phyloP scores from a whole-genome alignment of 768 basidiomycete species.

The Pulveroboletus sp. region DNA sequence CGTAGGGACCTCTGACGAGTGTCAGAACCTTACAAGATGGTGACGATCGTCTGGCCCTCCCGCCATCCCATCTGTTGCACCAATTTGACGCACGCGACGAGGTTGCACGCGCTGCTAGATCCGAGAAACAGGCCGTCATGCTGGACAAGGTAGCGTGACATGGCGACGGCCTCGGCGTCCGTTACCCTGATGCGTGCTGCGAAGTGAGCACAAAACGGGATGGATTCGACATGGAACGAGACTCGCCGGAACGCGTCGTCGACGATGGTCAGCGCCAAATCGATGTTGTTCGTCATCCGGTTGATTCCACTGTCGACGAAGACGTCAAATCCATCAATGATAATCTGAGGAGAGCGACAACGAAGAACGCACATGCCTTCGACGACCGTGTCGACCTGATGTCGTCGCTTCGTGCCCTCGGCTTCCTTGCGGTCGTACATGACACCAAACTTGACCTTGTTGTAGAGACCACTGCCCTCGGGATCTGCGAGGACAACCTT shows the following conservation, averaged over 20 bases:
- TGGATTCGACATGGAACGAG: neutral
- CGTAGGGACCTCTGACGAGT: no score
- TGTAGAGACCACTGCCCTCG: slow-evolving; percentile 91
- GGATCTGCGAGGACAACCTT: slow-evolving; percentile 83
- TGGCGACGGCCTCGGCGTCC: slow-evolving; percentile 90
- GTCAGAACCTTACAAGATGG: slow-evolving; percentile 62
- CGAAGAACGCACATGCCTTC: slow-evolving; percentile 66
- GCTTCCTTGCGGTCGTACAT: slow-evolving; percentile 93
- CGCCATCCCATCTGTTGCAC: slow-evolving; percentile 66
- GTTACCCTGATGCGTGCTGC: slow-evolving; percentile 57
- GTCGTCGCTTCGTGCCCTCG: slow-evolving; percentile 88
- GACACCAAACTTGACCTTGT: slow-evolving; percentile 91
- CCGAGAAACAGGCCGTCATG: slow-evolving; percentile 93
- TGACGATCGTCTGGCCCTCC: slow-evolving; percentile 71
- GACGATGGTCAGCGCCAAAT: slow-evolving; percentile 76
- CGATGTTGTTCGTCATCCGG: slow-evolving; percentile 85
- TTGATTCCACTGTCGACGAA: slow-evolving; percentile 73
- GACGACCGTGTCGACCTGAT: slow-evolving; percentile 96
- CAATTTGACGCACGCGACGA: slow-evolving; percentile 86
- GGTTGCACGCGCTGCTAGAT: slow-evolving; percentile 93
- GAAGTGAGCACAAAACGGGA: neutral
- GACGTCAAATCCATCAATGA: neutral
- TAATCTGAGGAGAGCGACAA: slow-evolving; percentile 5
- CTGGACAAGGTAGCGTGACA: slow-evolving; percentile 90
- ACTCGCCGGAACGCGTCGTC: slow-evolving; percentile 83